phyloP scores from a whole-genome alignment of 148 eudicot species.

The Chenopodium quinoa region DNA sequence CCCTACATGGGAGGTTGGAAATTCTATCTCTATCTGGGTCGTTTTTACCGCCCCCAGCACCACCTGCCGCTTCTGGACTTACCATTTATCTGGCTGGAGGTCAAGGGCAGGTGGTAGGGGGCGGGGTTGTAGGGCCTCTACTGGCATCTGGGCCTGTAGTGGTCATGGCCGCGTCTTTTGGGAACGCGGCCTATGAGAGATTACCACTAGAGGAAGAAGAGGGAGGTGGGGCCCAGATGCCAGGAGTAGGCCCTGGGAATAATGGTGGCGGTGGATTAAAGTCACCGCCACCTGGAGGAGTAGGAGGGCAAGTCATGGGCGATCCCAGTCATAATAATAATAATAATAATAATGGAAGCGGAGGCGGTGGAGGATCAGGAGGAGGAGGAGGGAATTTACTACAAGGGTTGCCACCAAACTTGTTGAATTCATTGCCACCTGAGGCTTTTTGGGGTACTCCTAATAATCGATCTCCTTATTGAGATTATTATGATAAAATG shows the following conservation, averaged over 20 bases:
- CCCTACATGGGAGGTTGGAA: constrained; percentile 43
- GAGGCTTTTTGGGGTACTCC: constrained; percentile 36
- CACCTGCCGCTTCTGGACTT: constrained; percentile 41
- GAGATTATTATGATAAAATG: background rate
- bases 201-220: constrained; percentile 37
- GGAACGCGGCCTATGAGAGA: constrained; percentile 46
- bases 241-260: constrained; percentile 10
- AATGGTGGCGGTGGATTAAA: constrained; percentile 19
- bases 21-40: constrained; percentile 37
- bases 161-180: constrained; percentile 47
- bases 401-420: constrained; percentile 29
- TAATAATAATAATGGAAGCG: constrained; percentile 1
- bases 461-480: constrained; percentile 28
- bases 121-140: constrained; percentile 40
- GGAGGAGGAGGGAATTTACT: constrained; percentile 6
- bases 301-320: too few species aligned
- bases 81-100: constrained; percentile 42
- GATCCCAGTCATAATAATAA: background rate
- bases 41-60: constrained; percentile 43
- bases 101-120: constrained; percentile 45
- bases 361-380: background rate
- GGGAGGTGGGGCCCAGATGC: constrained; percentile 20
- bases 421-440: constrained; percentile 33
- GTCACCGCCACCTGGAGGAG: constrained; percentile 18
- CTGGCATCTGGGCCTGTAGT: constrained; percentile 39